These are phyloP conservation scores for Sporothrix pallida DNA, from an alignment of 2,329 filamentous ascomycete species.

Conservation along the genomic window DNA sequence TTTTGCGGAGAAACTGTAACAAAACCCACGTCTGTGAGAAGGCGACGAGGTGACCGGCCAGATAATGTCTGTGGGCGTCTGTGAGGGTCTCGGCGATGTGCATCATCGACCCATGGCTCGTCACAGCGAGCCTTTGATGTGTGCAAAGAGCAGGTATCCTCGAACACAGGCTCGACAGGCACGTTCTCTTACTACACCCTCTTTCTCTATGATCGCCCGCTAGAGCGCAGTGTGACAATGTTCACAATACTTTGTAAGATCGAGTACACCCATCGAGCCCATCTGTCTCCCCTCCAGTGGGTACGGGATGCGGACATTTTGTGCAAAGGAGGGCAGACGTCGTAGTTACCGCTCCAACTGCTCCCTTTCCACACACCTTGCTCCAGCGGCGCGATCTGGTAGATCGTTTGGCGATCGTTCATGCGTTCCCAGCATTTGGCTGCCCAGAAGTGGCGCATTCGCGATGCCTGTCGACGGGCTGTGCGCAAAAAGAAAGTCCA, in stretches of 20 bases:
- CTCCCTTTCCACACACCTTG: not conserved
- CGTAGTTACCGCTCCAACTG: not conserved
- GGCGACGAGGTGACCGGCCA: not conserved
- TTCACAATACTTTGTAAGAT: too few relatives aligned
- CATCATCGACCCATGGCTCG: slow-evolving; percentile 21
- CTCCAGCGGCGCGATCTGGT: slow-evolving; percentile 4
- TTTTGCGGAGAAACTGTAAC: slow-evolving; percentile 26
- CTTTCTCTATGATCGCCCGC: not conserved
- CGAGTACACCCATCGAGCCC: too few relatives aligned
- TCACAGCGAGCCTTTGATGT: not conserved
- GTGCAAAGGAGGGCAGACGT: not conserved
- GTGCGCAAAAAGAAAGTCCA: not conserved
- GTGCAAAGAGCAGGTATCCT: not conserved
- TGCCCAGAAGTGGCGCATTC: not conserved
- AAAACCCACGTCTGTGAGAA: slow-evolving; percentile 1
- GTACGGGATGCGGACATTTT: slow-evolving; percentile 6
- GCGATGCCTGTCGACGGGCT: not conserved
- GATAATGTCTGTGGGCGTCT: not conserved
- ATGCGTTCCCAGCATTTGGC: slow-evolving; percentile 23
- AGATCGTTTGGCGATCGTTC: slow-evolving; percentile 27
- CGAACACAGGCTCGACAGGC: not conserved
- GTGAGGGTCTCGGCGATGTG: not conserved
- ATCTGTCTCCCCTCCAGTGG: not conserved
- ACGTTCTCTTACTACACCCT: not conserved
- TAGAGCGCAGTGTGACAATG: not conserved